Evolutionary conservation across 2,329 filamentous ascomycete species (phyloP).

Genomic region (Hymenoscyphus fraxineus): DNA sequence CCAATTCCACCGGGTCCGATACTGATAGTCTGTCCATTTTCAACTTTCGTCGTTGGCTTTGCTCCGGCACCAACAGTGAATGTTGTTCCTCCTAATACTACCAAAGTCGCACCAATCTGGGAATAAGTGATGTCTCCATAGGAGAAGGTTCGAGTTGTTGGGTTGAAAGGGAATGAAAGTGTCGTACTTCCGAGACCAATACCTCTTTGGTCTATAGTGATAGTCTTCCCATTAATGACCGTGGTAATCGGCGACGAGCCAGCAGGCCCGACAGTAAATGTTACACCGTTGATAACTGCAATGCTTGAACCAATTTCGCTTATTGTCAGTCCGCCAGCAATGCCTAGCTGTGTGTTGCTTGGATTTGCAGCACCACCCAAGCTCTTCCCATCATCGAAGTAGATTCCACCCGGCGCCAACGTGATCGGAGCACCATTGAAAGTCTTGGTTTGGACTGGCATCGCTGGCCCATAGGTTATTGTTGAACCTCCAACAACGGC

Average conservation of each 20-base stretch:
- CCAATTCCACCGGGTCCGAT: conserved; percentile 30
- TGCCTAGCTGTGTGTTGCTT: conserved; percentile 24
- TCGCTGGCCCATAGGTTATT: conserved; percentile 24
- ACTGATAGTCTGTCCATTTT: conserved; percentile 27
- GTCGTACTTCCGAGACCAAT: conserved; percentile 33
- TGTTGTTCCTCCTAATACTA: conserved; percentile 26
- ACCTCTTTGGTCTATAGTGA: conserved; percentile 50
- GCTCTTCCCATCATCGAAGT: conserved; percentile 20
- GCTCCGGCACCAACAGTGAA: conserved; percentile 26
- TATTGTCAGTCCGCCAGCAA: conserved; percentile 29
- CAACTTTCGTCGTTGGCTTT: conserved; percentile 19
- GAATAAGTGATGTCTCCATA: conserved; percentile 26
- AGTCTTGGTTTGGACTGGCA: conserved; percentile 19
- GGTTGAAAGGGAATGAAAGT: conserved; percentile 24
- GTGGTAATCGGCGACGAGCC: conserved; percentile 42
- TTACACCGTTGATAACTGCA: conserved; percentile 47
- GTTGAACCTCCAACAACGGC: conserved; percentile 21
- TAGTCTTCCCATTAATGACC: conserved; percentile 46
- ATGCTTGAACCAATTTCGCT: conserved; percentile 30
- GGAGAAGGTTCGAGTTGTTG: conserved; percentile 23
- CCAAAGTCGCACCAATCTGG: conserved; percentile 24
- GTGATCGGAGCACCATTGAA: conserved; percentile 29
- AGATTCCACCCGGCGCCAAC: conserved; percentile 24
- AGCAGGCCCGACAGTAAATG: conserved; percentile 47
- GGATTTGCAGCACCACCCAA: conserved; percentile 23